Conservation (phyloP, 768 basidiomycete genomes). For the Hypholoma sublateritium region DNA sequence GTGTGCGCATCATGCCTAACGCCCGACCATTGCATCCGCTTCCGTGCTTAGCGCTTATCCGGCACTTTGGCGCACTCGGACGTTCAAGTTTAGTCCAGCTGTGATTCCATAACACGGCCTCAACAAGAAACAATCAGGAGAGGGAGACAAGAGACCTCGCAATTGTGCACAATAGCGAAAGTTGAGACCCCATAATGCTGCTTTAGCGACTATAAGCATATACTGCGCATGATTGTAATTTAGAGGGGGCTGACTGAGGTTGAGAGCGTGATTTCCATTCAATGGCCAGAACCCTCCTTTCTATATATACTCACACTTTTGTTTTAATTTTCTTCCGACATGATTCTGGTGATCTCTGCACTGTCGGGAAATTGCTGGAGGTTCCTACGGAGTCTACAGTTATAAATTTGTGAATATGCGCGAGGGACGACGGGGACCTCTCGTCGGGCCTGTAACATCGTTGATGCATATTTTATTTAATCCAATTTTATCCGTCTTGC, state of each 20-base stretch:
- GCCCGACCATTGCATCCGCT: no score
- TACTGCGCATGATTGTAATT: not conserved
- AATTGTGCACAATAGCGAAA: not conserved
- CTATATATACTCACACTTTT: no score
- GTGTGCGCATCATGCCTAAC: no score
- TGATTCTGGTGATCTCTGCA: not conserved
- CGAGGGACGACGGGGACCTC: not conserved
- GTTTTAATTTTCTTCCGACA: no score
- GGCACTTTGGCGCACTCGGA: no score
- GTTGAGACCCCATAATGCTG: not conserved
- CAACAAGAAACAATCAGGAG: not conserved
- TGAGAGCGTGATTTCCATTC: not conserved
- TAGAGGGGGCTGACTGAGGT: not conserved
- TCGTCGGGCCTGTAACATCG: not conserved
- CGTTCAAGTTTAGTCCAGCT: no score
- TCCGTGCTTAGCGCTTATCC: no score
- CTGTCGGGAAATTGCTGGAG: not conserved
- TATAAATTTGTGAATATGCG: not conserved
- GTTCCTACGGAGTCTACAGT: no score
- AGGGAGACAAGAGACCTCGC: not conserved
- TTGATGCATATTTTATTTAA: not conserved
- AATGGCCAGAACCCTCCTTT: not conserved
- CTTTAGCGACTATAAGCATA: not conserved
- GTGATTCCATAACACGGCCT: not conserved
- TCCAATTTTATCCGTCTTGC: not conserved